Base-by-base conservation (phyloP, 2,329 filamentous ascomycete species). In the Didymella arachidicola region DNA sequence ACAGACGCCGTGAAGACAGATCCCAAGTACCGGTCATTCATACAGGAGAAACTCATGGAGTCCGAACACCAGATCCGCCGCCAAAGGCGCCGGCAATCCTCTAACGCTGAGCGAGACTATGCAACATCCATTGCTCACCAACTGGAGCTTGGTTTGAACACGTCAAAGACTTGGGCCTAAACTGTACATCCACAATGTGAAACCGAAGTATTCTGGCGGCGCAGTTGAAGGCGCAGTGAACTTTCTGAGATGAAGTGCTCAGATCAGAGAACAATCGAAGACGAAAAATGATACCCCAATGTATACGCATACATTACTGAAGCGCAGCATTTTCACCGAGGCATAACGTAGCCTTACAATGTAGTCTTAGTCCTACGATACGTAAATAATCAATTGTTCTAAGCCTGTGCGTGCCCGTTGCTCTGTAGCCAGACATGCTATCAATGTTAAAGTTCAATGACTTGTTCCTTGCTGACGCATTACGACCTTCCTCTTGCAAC, bases 11-110 rank as follows among this genome's bases (percentile, higher is more conserved):
- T 84, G 3, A 78, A 77, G 39, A 68, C 73, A 10, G 82, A 85
- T 69, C 69, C 74, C 1, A 78, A 78, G 59, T 73, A 74, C 58
- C 76, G 83, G 39, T 72, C 73, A 16, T 85, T 82, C 81, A 79
- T 85, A 12, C 83, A 85, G 64, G 77, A 76, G 4, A 75, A 80
- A 45, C 72, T 86, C 45, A 83, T 85, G 81, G 82, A 84, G 53
- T 79, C 81, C 2, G 83, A 85, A 66, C 78, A 77, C 60, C 81
- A 85, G 68, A 77, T 82, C 50, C 79, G 78, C 53, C 70, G 75
- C 52, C 77, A 80, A 61, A 73, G 77, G 43, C 72, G 77, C 44
- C 72, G 77, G 34, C 73, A 76, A 16, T 76, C 74, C 10, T 77
- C 76, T 18, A 72, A 70, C 29, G 64, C 65, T 12, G 72, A 75